Base-by-base conservation (phyloP, 257 asterid genomes). In the Ligustrum vulgare region DNA sequence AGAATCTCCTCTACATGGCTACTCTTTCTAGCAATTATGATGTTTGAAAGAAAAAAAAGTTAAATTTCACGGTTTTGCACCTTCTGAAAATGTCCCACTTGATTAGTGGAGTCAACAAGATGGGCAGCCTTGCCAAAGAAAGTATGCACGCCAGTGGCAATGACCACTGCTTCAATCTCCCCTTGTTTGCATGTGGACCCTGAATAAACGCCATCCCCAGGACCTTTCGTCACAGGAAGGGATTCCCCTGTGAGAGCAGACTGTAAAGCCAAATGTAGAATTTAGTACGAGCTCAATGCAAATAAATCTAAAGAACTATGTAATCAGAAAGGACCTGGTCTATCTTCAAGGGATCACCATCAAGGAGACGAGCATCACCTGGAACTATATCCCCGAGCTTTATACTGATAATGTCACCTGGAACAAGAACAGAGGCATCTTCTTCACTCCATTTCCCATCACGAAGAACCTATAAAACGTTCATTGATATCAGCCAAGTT, bases 51-150 rank as follows among this genome's bases (percentile, higher is more conserved):
- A 4, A 51, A 15, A 70, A 37, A 25, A 31, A 70, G 20, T 25
- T 25, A 35, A 33, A 70, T 43, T 41, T 70, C 32, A 65, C 7
- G 12, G n/a, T 11, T 37, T 32, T 9, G 22, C 31, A 84, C 87
- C 83, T 76, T 79, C 60, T 84, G 87, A 77, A 84, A 84, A 76
- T 84, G 87, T 18, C 87, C 87, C 39, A 78, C 80, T 37, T 84
- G 85, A 15, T 77, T 81, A 23, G 87, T 84, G 75, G 72, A 78
- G 54, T 84, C 87, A 3, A 84, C 87, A 47, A 84, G 87, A 68
- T 84, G 87, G 70, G 87, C 87, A 39, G 87, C 85, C 69, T 84
- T 84, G 31, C 87, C 87, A 22, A 84, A 84, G 78, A 84, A 84
- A 5, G 85, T 81, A 68, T 84, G 87, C 6, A 81, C 80, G 45